Evolutionary conservation across 2,329 filamentous ascomycete species (phyloP), one percentile per base, ranked within the genome.

Genomic region (Leptographium radiaticola): DNA sequence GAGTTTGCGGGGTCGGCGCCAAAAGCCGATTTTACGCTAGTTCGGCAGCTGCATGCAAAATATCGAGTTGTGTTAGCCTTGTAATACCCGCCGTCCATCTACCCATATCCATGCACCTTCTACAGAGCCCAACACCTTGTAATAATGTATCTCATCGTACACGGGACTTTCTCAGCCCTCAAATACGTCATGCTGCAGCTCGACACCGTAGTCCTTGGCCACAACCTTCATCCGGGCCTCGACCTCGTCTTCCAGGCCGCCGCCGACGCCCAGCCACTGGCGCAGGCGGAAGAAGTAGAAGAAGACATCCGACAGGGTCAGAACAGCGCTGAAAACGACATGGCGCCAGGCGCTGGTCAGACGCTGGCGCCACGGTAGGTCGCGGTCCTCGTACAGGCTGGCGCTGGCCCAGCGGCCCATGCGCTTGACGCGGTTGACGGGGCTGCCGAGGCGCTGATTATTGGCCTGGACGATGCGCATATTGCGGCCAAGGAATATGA

Each of bases 201-300:
- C 90, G 4, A 97, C 81, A 0, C 93, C 93, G 70, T 93, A 89
- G 61, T 94, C 90, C 65, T 86, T 88, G 1, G 90, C 91, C 75
- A 96, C 87, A 55, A 76, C 79, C 68, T 80, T 84, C 89, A 97
- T 94, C 61, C 85, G 79, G 64, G 79, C 78, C 73, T 97, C 93
- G 57, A 97, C 83, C 66, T 91, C 89, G 64, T 96, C 91, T 66
- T 97, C 93, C 86, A 97, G 93, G 0, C 90, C 90, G 11, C 82
- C 77, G 0, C 90, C 89, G 3, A 83, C 68, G 0, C 87, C 87
- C 13, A 96, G 64, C 65, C 80, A 77, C 70, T 97, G 90, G 60
- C 81, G 77, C 8, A 94, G 51, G 70, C 86, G 87, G 61, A 82
- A 85, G 61, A 85, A 86, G 67, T 86, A 94, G 67, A 95, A 98